A percentile compares a stretch with the other conserved stretches of the same genome.
Evolutionary conservation across 1,284 basidiomycete species (phyloP).

Genomic region (Rugiboletus extremiorientalis): DNA sequence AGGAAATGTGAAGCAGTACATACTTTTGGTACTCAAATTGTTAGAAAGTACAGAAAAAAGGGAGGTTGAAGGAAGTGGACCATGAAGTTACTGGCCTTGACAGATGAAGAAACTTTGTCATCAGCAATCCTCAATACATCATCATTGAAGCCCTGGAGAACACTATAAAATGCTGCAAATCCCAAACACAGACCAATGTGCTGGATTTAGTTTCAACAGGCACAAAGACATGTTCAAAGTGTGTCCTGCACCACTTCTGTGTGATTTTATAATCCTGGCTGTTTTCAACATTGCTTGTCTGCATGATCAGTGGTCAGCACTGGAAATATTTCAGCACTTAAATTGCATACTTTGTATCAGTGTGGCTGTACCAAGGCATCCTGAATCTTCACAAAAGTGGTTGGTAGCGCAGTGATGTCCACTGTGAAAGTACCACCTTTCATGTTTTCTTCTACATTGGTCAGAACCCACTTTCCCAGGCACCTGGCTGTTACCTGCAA

Average conservation of each 20-base stretch:
- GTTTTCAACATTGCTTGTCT: too few species aligned
- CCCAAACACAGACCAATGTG: neutral
- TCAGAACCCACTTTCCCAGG: neutral
- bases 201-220: rapidly evolving
- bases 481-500: neutral
- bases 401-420: neutral
- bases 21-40: neutral
- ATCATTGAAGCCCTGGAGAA: neutral
- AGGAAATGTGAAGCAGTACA: rapidly evolving
- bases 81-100: slow-evolving; percentile 5
- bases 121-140: neutral
- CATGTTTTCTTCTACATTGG: neutral
- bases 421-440: neutral
- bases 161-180: neutral
- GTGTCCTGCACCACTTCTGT: too few species aligned
- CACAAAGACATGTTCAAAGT: neutral
- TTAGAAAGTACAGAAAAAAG: neutral
- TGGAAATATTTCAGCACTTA: too few species aligned
- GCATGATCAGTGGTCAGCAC: too few species aligned
- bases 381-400: neutral
- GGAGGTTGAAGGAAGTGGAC: slow-evolving; percentile 1
- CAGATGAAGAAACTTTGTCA: neutral
- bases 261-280: too few species aligned
- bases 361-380: neutral
- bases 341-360: too few species aligned